phyloP scores from a whole-genome alignment of 2,329 filamentous ascomycete genomes.

The Pseudogymnoascus sp. region DNA sequence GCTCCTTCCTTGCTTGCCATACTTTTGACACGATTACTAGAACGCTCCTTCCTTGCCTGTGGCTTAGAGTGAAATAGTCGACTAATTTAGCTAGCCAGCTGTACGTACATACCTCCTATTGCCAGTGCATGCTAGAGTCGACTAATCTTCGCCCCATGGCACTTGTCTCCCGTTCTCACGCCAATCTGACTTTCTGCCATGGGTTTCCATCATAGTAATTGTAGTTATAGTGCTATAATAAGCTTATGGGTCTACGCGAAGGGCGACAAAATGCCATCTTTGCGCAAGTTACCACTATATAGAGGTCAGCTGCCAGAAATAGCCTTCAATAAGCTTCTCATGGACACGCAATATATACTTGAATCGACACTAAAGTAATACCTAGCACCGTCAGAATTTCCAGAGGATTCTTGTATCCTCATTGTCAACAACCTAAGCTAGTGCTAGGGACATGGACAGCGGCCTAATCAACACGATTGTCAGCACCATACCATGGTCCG shows the following conservation, averaged over 20 bases:
- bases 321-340: not conserved
- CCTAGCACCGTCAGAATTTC: not conserved
- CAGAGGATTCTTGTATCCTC: not conserved
- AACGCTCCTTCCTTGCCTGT: slow-evolving; percentile 5
- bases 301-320: not conserved
- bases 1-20: not conserved
- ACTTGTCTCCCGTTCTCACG: not conserved
- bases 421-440: not conserved
- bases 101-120: not conserved
- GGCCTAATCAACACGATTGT: not conserved
- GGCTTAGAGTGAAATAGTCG: not conserved
- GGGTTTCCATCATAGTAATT: not conserved
- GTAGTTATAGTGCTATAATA: not conserved
- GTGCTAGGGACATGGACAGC: not conserved
- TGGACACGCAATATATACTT: not conserved
- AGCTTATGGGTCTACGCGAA: not conserved
- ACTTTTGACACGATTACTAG: not conserved
- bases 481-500: not conserved
- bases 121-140: not conserved
- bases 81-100: not conserved
- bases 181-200: not conserved
- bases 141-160: not conserved
- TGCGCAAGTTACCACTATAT: not conserved
- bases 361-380: not conserved
- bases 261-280: not conserved